A percentile compares a stretch with the other conserved stretches of the same genome.
Conservation (phyloP, 2,329 filamentous ascomycete species). For the Tolypocladium album region DNA sequence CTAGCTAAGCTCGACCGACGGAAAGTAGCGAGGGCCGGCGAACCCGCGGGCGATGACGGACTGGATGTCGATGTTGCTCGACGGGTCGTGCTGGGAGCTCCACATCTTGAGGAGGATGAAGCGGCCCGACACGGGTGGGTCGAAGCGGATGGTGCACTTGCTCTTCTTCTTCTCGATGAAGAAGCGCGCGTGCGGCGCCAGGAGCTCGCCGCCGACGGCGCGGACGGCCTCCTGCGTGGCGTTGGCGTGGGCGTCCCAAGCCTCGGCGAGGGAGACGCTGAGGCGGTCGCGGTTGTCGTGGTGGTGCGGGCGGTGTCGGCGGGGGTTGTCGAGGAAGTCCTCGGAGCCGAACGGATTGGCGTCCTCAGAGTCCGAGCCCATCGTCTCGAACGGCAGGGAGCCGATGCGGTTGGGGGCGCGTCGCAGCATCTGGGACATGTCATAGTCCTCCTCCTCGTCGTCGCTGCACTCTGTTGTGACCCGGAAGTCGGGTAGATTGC, state of each 20-base stretch:
- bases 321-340: slow-evolving; percentile 13
- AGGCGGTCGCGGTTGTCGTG: slow-evolving; percentile 8
- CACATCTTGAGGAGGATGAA: slow-evolving; percentile 87
- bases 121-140: slow-evolving; percentile 69
- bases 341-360: slow-evolving; percentile 16
- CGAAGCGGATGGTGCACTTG: slow-evolving; percentile 78
- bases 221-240: slow-evolving; percentile 46
- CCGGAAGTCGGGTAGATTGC: slow-evolving; percentile 35
- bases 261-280: slow-evolving; percentile 18
- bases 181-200: slow-evolving; percentile 70
- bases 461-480: slow-evolving; percentile 52
- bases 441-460: slow-evolving; percentile 37
- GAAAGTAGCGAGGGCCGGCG: slow-evolving; percentile 77
- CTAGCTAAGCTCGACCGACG: slow-evolving; percentile 51
- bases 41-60: slow-evolving; percentile 75
- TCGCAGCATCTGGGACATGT: slow-evolving; percentile 16
- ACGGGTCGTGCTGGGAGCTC: slow-evolving; percentile 58
- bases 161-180: slow-evolving; percentile 73
- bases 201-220: slow-evolving; percentile 47
- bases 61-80: slow-evolving; percentile 77
- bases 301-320: slow-evolving; percentile 4
- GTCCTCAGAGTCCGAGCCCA: slow-evolving; percentile 25
- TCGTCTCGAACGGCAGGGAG: slow-evolving; percentile 42
- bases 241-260: slow-evolving; percentile 36
- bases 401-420: slow-evolving; percentile 42